Evolutionary conservation across 2,329 filamentous ascomycete genomes (phyloP), one percentile per base, ranked within the genome.

Genomic region (Colletotrichum phormii): DNA sequence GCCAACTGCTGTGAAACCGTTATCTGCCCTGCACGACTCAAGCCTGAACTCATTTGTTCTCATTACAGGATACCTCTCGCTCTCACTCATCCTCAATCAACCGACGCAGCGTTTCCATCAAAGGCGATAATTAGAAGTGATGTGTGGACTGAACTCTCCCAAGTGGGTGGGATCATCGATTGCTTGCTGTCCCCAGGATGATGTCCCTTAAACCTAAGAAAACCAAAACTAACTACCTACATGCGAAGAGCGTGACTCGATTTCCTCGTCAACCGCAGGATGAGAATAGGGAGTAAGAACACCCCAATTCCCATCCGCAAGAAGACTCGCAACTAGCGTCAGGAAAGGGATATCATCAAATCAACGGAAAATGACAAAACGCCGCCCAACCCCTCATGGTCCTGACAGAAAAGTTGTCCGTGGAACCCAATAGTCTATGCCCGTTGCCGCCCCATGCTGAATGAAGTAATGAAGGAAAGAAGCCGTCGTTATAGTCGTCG

Each of bases 361-460:
- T 69, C 22, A 67, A 65, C 24, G 59, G 29, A 70, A 55, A 71
- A 58, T 51, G 53, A 69, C 65, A 73, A 71, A 63, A 73, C 71
- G 71, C 71, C 71, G 57, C 58, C 67, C 42, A 63, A 57, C 51
- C 61, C 61, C 37, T 35, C 15, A 49, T 62, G 33, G 51, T 59
- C 53, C 57, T 72, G 64, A 72, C 73, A 69, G 29, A 46, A 74
- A 74, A 33, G 57, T 13, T 67, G 71, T 67, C 67, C 63, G 46
- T 57, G 55, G 72, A 73, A 75, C 68, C 69, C 71, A 66, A 63
- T 71, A 67, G 70, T 76, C 75, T 76, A 76, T 76, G 73, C 75
- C 75, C 64, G 63, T 73, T 75, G 74, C 72, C 64, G 72, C 33
- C 70, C 66, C 71, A 71, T 71, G 67, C 71, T 65, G 53, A 65